These are phyloP conservation scores for Penicillium olsonii DNA, from an alignment of 2,329 filamentous ascomycete genomes.

Conservation along the genomic window DNA sequence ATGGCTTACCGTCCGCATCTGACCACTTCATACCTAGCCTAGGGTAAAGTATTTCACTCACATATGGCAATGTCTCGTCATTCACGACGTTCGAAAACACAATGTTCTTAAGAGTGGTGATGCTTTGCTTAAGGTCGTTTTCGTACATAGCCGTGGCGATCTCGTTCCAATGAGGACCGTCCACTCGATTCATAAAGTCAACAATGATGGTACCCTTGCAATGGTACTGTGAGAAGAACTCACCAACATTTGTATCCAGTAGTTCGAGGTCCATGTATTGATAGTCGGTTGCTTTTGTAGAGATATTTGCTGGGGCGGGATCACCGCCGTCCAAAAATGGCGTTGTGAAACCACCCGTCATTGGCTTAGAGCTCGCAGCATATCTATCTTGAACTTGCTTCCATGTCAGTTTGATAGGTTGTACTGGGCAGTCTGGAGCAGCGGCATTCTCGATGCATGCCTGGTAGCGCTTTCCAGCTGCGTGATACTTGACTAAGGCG, in stretches of 20 bases:
- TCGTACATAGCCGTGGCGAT: neutral
- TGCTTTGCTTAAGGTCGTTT: neutral
- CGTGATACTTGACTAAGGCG: neutral
- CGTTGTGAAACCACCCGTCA: too few relatives aligned
- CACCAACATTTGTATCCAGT: too few relatives aligned
- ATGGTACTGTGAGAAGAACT: neutral
- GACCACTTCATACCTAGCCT: neutral
- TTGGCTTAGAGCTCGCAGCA: too few relatives aligned
- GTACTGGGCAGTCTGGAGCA: neutral
- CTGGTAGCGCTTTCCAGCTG: neutral
- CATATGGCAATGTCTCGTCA: neutral
- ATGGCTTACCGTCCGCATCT: neutral
- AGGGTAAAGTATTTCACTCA: neutral
- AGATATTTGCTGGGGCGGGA: too few relatives aligned
- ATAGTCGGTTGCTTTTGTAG: too few relatives aligned
- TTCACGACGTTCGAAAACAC: neutral
- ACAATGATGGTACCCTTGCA: neutral
- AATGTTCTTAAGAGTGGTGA: constrained; percentile 1
- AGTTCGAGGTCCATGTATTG: too few relatives aligned
- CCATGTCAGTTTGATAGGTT: neutral
- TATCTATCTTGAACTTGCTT: neutral
- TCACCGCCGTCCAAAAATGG: too few relatives aligned
- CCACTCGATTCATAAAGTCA: neutral
- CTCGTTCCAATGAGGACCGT: constrained; percentile 3
- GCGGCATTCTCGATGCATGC: constrained; percentile 1